phyloP scores from a whole-genome alignment of 202 grass and related monocot genomes.

The Elaeis oleifera region DNA sequence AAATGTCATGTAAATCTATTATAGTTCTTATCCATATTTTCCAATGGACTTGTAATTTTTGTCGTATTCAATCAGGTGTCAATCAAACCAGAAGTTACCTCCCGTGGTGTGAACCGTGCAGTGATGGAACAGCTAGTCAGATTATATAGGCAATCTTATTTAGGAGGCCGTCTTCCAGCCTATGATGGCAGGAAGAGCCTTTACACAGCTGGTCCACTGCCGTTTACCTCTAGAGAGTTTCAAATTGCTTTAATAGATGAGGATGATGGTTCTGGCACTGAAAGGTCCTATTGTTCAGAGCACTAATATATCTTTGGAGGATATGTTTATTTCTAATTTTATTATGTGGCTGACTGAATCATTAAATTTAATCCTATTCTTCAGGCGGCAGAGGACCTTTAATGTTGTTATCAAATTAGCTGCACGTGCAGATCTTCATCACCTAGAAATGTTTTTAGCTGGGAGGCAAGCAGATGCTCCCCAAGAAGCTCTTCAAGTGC shows the following conservation, averaged over 20 bases:
- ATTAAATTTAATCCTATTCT: background rate
- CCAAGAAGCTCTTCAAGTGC: slow-evolving; percentile 94
- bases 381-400: slow-evolving; percentile 34
- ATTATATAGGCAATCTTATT: slow-evolving; percentile 45
- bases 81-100: slow-evolving; percentile 81
- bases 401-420: slow-evolving; percentile 92
- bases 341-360: too few relatives aligned
- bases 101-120: slow-evolving; percentile 90
- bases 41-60: slow-evolving; percentile 8
- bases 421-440: slow-evolving; percentile 85
- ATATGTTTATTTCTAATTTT: too few relatives aligned
- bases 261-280: slow-evolving; percentile 60
- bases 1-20: slow-evolving; percentile 11
- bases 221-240: slow-evolving; percentile 67
- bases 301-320: too few relatives aligned
- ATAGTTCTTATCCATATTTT: background rate
- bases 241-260: slow-evolving; percentile 75
- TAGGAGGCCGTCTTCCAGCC: slow-evolving; percentile 78
- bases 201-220: slow-evolving; percentile 81
- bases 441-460: slow-evolving; percentile 86
- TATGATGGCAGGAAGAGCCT: slow-evolving; percentile 96
- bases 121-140: slow-evolving; percentile 71
- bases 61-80: slow-evolving; percentile 42
- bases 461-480: slow-evolving; percentile 89
- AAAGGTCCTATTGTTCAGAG: slow-evolving; percentile 27